A percentile compares a stretch with the other conserved stretches of the same genome.
Conservation (phyloP, 2,329 filamentous ascomycete genomes). For the Diaporthe citri region DNA sequence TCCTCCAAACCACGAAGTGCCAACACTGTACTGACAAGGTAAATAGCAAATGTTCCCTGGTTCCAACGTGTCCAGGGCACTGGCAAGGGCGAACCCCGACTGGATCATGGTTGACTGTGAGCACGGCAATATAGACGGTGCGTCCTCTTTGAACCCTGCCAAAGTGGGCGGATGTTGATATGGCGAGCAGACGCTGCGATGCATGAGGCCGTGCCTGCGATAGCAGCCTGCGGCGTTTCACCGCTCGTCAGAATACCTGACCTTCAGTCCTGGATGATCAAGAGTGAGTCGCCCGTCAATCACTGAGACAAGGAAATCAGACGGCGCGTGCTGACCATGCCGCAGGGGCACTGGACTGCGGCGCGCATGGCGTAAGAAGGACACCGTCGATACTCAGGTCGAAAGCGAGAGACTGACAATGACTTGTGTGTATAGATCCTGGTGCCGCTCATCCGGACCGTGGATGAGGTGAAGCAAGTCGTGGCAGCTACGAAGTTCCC, state of each 20-base stretch:
- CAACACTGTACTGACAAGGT: neutral
- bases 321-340: constrained; percentile 41
- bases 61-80: constrained; percentile 67
- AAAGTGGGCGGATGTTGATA: neutral
- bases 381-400: neutral
- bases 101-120: constrained; percentile 75
- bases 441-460: constrained; percentile 67
- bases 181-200: constrained; percentile 61
- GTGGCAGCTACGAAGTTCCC: constrained; percentile 69
- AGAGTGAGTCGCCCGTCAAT: constrained; percentile 56
- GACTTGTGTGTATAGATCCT: constrained; percentile 52
- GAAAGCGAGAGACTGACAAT: constrained; percentile 20
- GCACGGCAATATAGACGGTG: constrained; percentile 68
- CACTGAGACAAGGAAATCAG: neutral
- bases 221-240: constrained; percentile 66
- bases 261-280: constrained; percentile 68
- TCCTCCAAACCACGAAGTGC: neutral
- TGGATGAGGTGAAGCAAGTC: constrained; percentile 63
- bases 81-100: constrained; percentile 74
- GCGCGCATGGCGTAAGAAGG: constrained; percentile 65
- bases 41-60: constrained; percentile 69
- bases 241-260: constrained; percentile 71
- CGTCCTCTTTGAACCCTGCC: constrained; percentile 21
- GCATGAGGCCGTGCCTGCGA: constrained; percentile 69
- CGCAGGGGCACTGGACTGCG: constrained; percentile 67